Base-by-base conservation (phyloP, 768 basidiomycete genomes). In the Podaxis carcinomalis region DNA sequence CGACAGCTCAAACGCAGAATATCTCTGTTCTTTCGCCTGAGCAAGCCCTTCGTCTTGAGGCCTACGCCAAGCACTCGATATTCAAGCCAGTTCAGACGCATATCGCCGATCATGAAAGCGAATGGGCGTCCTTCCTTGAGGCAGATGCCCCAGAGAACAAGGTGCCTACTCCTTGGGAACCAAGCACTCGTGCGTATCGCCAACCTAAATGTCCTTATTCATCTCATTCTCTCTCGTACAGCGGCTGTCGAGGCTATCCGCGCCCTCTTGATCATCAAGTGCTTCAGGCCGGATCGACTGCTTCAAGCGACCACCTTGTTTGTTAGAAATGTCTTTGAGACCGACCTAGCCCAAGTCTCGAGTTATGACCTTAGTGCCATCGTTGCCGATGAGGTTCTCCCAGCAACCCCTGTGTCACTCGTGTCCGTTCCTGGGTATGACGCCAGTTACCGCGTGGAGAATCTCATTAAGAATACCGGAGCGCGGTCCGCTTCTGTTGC, bases 401-500 rank as follows among this genome's bases (percentile, higher is more conserved):
- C 94, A 2, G 80, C 83, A 3, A 93, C 93, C 0, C 95, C 97
- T 1, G 77, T 98, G 25, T 92, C 94, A 3, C 78, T 99, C 52
- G 85, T 95, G 32, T 98, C 96, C 5, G 94, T 99, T 2, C 87
- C 93, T 2, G 97, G 97, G 14, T 96, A 97, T 69, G 97, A 99
- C 70, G 97, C 97, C n/a, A 96, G 95, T 72, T 98, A 95, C 73
- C 86, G 92, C 52, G 92, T 97, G 40, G 95, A 97, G 67, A 88
- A 88, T 65, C 82, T 96, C 46, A 86, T 95, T 65, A 86, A 89
- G 70, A 87, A 86, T 55, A 86, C 86, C 10, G 86, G 87, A 14
- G 80, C 85, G 28, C 85, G 89, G 25, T 95, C 93, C 59, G 80
- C 89, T 1, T 92, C 93, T 1, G 93, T 99, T 23, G 97, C 97